Evolutionary conservation across 169 alveolate species (phyloP), one percentile per base, ranked within the genome.

Genomic region (Plasmodium knowlesi): DNA sequence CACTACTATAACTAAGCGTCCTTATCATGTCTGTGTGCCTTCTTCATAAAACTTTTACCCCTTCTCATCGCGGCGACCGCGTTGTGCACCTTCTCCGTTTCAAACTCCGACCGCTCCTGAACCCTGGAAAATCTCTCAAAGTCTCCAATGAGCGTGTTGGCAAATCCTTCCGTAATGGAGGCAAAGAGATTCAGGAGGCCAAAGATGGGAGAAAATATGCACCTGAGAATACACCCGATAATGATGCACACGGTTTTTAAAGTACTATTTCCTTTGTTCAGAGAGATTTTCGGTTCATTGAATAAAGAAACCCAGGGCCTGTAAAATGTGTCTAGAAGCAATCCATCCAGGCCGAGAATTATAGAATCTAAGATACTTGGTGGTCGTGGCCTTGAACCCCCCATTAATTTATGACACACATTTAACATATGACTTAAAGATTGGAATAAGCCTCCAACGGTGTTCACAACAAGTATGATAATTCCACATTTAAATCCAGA

Each of bases 381-480:
- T 19, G 99, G 99, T 81, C 98, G 84, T 1, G 98, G 97, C 84
- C 98, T 84, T 30, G 97, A 95, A 46, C 99, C 98, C 6, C 99
- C 98, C 92, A 97, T 78, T 41, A 98, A 81, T 86, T 98, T 98
- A 92, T 97, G 98, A 73, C 97, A 96, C 34, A 97, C 96, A 85
- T 97, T 97, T 73, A 97, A 84, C 86, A 97, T 81, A 83, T 97
- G 98, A 2, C 98, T 97, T 32, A 97, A 93, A 39, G 97, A 94
- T 93, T 98, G 99, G 82, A 98, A 96, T 39, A 97, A 84, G 1
- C 99, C 99, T 12, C 99, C 99, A 50, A 97, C 96, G 16, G 98
- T 94, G 92, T 96, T 96, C 34, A 96, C 96, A 61, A 97, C 94
- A 82, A 96, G 95, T 92, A 96, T 96, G 78, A 97, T 97, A 54